Evolutionary conservation across 2,329 filamentous ascomycete species (phyloP).

Genomic region (Parascedosporium putredinis): DNA sequence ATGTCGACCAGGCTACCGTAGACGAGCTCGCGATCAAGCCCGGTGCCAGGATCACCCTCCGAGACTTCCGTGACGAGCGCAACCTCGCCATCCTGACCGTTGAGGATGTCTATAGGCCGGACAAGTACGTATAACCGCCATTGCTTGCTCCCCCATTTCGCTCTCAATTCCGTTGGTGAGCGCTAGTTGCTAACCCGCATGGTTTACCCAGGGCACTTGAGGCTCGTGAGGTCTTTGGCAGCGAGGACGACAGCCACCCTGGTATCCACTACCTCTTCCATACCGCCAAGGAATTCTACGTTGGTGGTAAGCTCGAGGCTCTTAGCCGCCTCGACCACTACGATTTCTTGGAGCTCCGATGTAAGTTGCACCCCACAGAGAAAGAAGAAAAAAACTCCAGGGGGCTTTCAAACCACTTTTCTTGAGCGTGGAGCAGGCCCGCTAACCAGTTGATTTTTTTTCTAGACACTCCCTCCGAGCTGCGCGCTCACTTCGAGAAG

Average conservation of each 20-base stretch:
- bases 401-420: too few species aligned
- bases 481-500: slow-evolving; percentile 97
- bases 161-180: neutral
- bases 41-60: slow-evolving; percentile 74
- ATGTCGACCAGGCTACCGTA: slow-evolving; percentile 67
- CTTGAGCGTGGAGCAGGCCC: too few species aligned
- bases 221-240: slow-evolving; percentile 89
- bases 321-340: slow-evolving; percentile 96
- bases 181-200: neutral
- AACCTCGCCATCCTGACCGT: slow-evolving; percentile 93
- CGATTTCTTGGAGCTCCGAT: slow-evolving; percentile 94
- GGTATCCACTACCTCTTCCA: slow-evolving; percentile 83
- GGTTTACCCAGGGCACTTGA: slow-evolving; percentile 57
- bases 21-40: slow-evolving; percentile 65
- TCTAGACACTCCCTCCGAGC: slow-evolving; percentile 79
- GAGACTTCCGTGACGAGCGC: slow-evolving; percentile 91
- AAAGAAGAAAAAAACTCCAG: too few species aligned
- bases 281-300: slow-evolving; percentile 75
- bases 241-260: slow-evolving; percentile 79
- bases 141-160: too few species aligned
- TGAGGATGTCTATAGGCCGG: slow-evolving; percentile 87
- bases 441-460: slow-evolving; percentile 9
- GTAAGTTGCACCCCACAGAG: slow-evolving; percentile 36
- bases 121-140: slow-evolving; percentile 62
- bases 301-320: slow-evolving; percentile 92